These are phyloP conservation scores for Kurtzmaniella quercitrusa DNA, from an alignment of 1,139 yeast genomes.

Conservation along the genomic window DNA sequence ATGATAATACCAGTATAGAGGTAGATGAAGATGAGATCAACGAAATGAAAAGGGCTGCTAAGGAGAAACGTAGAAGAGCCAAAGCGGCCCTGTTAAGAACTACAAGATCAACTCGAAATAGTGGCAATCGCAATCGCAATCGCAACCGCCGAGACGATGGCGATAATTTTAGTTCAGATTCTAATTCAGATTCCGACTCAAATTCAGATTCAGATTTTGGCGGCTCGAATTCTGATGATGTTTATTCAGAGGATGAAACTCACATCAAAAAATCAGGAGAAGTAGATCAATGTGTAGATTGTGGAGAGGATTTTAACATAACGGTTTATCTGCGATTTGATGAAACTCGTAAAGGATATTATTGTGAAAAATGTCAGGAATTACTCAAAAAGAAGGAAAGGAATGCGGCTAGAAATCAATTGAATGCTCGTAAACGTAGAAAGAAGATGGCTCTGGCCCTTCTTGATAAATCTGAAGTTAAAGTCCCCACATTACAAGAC, in stretches of 20 bases:
- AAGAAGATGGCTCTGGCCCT: slow-evolving; percentile 81
- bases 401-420: slow-evolving; percentile 45
- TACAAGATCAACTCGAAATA: slow-evolving; percentile 17
- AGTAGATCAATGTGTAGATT: slow-evolving; percentile 52
- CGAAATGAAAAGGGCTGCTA: slow-evolving; percentile 41
- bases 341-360: slow-evolving; percentile 48
- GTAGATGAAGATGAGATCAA: slow-evolving; percentile 23
- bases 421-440: slow-evolving; percentile 66
- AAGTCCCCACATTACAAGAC: slow-evolving; percentile 73
- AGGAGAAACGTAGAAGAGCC: slow-evolving; percentile 27
- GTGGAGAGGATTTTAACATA: slow-evolving; percentile 53
- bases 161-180: slow-evolving; percentile 15
- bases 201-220: slow-evolving; percentile 27
- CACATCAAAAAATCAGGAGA: slow-evolving; percentile 40
- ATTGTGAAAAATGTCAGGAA: slow-evolving; percentile 65
- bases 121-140: too few species aligned
- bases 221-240: slow-evolving; percentile 22
- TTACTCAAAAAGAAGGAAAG: slow-evolving; percentile 39
- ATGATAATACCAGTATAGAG: slow-evolving; percentile 10
- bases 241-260: slow-evolving; percentile 8
- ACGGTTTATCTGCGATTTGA: slow-evolving; percentile 61
- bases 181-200: slow-evolving; percentile 26
- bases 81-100: slow-evolving; percentile 13
- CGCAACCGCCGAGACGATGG: too few species aligned
- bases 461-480: slow-evolving; percentile 61